Percentiles rank a stretch among this genome's conserved stretches.
Conservation (phyloP, 495 filamentous ascomycete species). For the Penicilliopsis zonata region DNA sequence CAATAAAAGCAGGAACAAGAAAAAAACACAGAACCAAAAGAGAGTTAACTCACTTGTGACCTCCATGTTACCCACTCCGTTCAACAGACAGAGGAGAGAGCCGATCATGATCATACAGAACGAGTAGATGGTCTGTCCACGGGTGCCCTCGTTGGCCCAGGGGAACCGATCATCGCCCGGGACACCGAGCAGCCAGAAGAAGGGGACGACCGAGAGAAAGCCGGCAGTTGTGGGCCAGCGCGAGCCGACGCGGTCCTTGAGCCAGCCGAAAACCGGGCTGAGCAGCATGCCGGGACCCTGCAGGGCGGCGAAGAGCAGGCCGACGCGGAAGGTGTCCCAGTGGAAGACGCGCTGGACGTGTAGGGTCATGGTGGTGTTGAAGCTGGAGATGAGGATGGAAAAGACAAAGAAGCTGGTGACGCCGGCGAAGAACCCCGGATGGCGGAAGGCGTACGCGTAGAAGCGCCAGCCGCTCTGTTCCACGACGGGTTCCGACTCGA, state of each 20-base stretch:
- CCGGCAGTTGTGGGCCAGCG: slow-evolving; percentile 12
- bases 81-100: slow-evolving; percentile 11
- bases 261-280: slow-evolving; percentile 11
- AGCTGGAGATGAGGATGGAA: slow-evolving; percentile 12
- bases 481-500: not conserved
- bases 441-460: slow-evolving; percentile 10
- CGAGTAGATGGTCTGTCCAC: slow-evolving; percentile 12
- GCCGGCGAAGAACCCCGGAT: slow-evolving; percentile 12
- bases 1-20: slow-evolving; percentile 2
- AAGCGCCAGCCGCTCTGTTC: slow-evolving; percentile 9
- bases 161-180: slow-evolving; percentile 9
- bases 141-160: slow-evolving; percentile 6
- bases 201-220: slow-evolving; percentile 8
- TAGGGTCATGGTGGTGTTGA: slow-evolving; percentile 18
- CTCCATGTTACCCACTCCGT: slow-evolving; percentile 18
- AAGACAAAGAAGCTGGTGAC: slow-evolving; percentile 10
- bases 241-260: slow-evolving; percentile 17
- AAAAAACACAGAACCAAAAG: slow-evolving; percentile 1
- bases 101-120: slow-evolving; percentile 8
- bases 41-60: slow-evolving; percentile 17
- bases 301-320: slow-evolving; percentile 18
- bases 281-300: slow-evolving; percentile 16
- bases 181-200: slow-evolving; percentile 14
- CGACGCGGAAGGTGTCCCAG: slow-evolving; percentile 16
- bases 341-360: slow-evolving; percentile 18